These are phyloP conservation scores for Naganishia kalamii DNA, from an alignment of 768 basidiomycete species.

Conservation along the genomic window DNA sequence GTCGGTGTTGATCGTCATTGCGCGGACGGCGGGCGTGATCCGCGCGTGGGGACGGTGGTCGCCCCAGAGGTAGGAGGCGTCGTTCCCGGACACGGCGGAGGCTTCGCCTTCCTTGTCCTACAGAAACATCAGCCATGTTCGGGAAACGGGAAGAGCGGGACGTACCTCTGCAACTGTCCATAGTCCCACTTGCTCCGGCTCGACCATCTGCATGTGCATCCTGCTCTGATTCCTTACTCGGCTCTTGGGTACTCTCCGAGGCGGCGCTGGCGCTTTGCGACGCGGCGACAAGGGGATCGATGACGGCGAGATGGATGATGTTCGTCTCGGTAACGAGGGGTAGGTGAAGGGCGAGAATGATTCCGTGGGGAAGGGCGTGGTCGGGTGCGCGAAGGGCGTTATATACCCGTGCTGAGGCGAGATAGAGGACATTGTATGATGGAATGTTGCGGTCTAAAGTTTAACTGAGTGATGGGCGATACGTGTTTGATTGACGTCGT, in stretches of 20 bases:
- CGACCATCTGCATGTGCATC: conserved; percentile 2
- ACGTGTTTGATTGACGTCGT: too few species aligned
- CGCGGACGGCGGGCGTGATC: too few species aligned
- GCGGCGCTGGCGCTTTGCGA: neutral
- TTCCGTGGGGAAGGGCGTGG: neutral
- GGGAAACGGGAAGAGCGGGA: neutral
- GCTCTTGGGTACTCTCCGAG: neutral
- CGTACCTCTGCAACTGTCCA: neutral
- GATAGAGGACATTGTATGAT: neutral
- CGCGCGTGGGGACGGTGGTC: too few species aligned
- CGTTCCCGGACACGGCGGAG: neutral
- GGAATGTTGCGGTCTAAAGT: neutral
- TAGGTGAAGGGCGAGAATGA: neutral
- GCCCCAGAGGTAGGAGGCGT: too few species aligned
- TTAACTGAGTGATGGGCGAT: too few species aligned
- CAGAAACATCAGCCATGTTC: neutral
- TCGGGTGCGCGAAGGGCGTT: neutral
- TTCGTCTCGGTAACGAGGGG: neutral
- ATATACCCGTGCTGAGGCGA: neutral
- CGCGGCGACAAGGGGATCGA: neutral
- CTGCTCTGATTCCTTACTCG: neutral
- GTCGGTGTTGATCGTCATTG: too few species aligned
- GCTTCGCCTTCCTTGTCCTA: neutral
- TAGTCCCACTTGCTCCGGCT: conserved; percentile 6
- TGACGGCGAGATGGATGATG: neutral